Base-by-base conservation (phyloP, 176 grass and related monocot genomes). In the Eleusine indica region DNA sequence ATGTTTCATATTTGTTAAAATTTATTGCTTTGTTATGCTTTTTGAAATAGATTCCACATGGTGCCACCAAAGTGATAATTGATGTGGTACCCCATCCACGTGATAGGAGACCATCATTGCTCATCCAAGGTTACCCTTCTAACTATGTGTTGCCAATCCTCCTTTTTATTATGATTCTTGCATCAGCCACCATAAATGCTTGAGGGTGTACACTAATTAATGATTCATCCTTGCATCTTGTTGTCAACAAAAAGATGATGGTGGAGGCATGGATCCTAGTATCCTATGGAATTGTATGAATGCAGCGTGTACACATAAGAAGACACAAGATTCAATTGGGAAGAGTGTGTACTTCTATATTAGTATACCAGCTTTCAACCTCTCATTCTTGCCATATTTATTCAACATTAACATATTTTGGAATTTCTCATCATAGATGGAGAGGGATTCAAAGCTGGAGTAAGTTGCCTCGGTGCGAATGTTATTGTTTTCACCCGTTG, bases 221-320 rank as follows among this genome's bases (percentile, higher is more conserved):
- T 53, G 17, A 53, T 53, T 53, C 14, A 53, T 53, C 17, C 51
- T 53, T 53, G 14, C 14, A 53, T 71, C 44, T 47, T 64, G 32
- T 72, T 71, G 83, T 47, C 39, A 6, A 51, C 71, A 30, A 72
- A 92, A 76, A 92, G 87, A 92, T 63, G 75, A 92, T 81, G 91
- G 91, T 8, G 70, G 76, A 57, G 91, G 91, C 56, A 92, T 92
- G 91, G 46, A 82, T 67, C 87, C 91, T 51, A 84, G 74, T 66
- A 82, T 76, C 41, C 37, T 92, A 10, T 46, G 84, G 76, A 38
- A 71, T 13, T 92, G 87, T 66, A 84, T 92, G 87, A 83, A 76
- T 49, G 76, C 66, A 78, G 80, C 74, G 30, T 82, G 83, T 84
- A 80, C 84, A 77, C 82, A 89, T 81, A 92, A 60, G 64, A 78